These are phyloP conservation scores for Irineochytrium annulatum DNA, from an alignment of 192 early-diverging fungal species.

Conservation along the genomic window DNA sequence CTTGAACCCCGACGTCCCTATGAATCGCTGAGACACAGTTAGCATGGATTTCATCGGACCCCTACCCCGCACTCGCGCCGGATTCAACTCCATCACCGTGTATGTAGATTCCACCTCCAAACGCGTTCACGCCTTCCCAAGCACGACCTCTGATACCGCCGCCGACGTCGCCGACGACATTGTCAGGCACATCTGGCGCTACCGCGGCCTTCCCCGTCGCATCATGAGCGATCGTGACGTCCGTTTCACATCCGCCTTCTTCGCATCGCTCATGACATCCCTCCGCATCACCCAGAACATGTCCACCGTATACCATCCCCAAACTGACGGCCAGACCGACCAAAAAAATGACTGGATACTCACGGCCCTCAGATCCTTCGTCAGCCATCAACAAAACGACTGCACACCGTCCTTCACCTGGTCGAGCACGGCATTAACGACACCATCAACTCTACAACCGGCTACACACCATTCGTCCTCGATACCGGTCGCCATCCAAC, in stretches of 20 bases:
- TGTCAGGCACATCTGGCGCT: not conserved
- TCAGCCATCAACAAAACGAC: conserved; percentile 33
- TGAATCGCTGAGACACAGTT: not conserved
- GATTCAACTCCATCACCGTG: conserved; percentile 34
- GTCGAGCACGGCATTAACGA: conserved; percentile 55
- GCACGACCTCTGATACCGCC: not conserved
- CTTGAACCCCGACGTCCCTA: conserved; percentile 7
- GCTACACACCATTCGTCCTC: conserved; percentile 28
- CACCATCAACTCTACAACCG: conserved; percentile 27
- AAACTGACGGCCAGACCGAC: conserved; percentile 40
- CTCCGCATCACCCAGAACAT: conserved; percentile 28
- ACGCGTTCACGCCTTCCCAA: conserved; percentile 4
- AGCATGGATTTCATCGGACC: not conserved
- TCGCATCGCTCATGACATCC: conserved; percentile 9
- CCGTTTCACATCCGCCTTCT: conserved; percentile 38
- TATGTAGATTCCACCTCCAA: conserved; percentile 44
- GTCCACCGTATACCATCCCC: conserved; percentile 30
- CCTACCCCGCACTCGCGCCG: conserved; percentile 8
- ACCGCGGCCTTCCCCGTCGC: conserved; percentile 30
- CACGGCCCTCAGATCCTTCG: conserved; percentile 24
- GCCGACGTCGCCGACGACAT: conserved; percentile 3
- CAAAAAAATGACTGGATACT: conserved; percentile 24
- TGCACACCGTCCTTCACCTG: conserved; percentile 33
- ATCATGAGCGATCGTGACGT: conserved; percentile 45
- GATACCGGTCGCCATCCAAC: conserved; percentile 13